phyloP scores from a whole-genome alignment of 1,284 basidiomycete genomes.

The Sutorius eximius region DNA sequence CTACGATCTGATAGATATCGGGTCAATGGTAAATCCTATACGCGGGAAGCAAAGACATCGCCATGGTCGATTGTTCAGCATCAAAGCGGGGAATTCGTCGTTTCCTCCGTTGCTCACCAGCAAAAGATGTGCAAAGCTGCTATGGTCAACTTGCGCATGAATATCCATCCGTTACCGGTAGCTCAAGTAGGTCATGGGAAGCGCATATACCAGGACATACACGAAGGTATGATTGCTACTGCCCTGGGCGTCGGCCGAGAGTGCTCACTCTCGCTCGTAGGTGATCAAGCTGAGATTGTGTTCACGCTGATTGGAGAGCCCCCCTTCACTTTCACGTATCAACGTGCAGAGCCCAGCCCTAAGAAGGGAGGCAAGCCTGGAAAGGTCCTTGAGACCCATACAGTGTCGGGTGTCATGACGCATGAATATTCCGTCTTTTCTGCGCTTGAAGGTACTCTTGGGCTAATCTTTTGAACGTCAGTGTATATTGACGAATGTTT shows the following conservation, averaged over 20 bases:
- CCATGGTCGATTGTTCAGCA: constrained; percentile 85
- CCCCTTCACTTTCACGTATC: constrained; percentile 95
- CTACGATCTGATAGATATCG: constrained; percentile 58
- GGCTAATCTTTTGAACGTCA: background rate
- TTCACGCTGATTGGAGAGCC: constrained; percentile 89
- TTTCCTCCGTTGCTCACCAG: constrained; percentile 88
- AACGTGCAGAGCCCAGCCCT: constrained; percentile 67
- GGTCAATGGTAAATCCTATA: constrained; percentile 74
- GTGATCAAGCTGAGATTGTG: constrained; percentile 90
- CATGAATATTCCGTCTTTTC: constrained; percentile 87
- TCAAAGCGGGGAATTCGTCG: constrained; percentile 76
- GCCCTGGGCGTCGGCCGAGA: background rate
- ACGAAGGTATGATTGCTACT: constrained; percentile 63
- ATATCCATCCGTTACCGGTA: constrained; percentile 81
- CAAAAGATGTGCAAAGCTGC: constrained; percentile 85
- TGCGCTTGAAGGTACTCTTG: constrained; percentile 73
- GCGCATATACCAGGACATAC: constrained; percentile 79
- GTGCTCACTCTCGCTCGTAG: constrained; percentile 37
- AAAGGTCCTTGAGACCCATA: constrained; percentile 86
- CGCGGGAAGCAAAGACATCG: constrained; percentile 74
- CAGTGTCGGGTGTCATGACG: constrained; percentile 76
- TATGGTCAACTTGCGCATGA: constrained; percentile 74
- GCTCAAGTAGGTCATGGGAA: constrained; percentile 87
- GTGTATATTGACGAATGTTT: constrained; percentile 17
- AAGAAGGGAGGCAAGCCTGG: constrained; percentile 65